Base-by-base conservation (phyloP, 2,329 filamentous ascomycete genomes). In the Verticillium longisporum region DNA sequence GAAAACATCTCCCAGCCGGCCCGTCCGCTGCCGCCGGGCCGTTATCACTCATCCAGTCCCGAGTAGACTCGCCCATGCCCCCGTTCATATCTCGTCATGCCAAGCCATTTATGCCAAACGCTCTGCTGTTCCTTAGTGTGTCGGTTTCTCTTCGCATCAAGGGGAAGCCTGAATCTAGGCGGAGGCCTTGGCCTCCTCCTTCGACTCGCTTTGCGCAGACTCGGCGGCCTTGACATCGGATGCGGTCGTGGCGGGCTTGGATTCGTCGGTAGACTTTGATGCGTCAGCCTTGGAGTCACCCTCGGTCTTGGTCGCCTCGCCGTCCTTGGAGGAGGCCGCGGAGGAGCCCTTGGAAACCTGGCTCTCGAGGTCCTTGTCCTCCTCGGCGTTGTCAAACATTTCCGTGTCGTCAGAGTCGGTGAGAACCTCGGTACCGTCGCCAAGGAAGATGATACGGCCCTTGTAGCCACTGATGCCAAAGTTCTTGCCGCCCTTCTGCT, bases 391-490 rank as follows among this genome's bases (percentile, higher is more conserved):
- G 75, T 97, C 92, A 77, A 97, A 96, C 88, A 97, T 94, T 70
- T 97, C 92, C 66, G 90, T 87, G 72, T 97, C 92, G 75, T 92
- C 88, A 73, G 90, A 90, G 76, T 95, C 92, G 68, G 91, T 92
- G 71, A 93, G 82, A 73, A 96, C 87, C 80, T 97, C 93, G 71
- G 92, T 96, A 70, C 94, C 95, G 80, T 98, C 93, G 67, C 94
- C 93, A 68, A 99, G 85, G 73, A 97, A 88, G 75, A 98, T 98
- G 75, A 97, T 92, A 69, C 93, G 88, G 68, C 92, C 92, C 74
- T 86, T 86, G 74, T 89, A 89, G 73, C 88, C 89, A 75, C 87
- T 80, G 69, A 85, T 78, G 66, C 86, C 85, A 71, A 90, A 89
- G 68, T 80, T 78, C 74, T 82, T 84, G 69, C 78, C 76, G 69